Conservation (phyloP, 495 filamentous ascomycete species). For the Tuber aestivum region DNA sequence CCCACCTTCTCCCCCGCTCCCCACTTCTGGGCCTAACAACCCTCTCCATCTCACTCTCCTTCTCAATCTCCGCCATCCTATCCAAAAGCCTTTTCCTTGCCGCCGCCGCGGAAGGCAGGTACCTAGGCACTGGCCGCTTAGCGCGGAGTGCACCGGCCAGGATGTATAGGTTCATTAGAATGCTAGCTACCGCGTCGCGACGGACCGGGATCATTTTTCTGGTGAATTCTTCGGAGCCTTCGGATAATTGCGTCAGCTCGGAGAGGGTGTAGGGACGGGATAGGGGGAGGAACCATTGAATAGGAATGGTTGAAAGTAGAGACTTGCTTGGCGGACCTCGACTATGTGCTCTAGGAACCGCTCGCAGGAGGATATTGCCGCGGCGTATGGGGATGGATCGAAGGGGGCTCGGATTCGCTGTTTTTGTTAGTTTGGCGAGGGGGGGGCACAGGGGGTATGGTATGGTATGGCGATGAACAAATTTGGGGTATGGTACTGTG, state of each 20-base stretch:
- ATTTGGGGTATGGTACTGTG: neutral
- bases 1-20: constrained; percentile 45
- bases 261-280: neutral
- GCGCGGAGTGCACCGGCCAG: constrained; percentile 52
- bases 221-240: constrained; percentile 46
- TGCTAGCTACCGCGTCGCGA: constrained; percentile 53
- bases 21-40: constrained; percentile 27
- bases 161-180: constrained; percentile 55
- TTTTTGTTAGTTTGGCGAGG: neutral
- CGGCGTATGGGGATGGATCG: constrained; percentile 53
- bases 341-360: constrained; percentile 56
- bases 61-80: constrained; percentile 49
- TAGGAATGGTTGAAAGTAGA: constrained; percentile 52
- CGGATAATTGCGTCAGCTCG: constrained; percentile 7
- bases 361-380: constrained; percentile 52
- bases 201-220: constrained; percentile 48
- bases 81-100: constrained; percentile 51
- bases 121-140: constrained; percentile 51
- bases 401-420: constrained; percentile 54
- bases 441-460: neutral
- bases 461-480: neutral
- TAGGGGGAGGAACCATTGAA: constrained; percentile 24
- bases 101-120: constrained; percentile 52
- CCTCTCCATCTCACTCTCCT: constrained; percentile 41
- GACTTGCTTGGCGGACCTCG: constrained; percentile 53